A percentile compares a stretch with the other conserved stretches of the same genome.
Evolutionary conservation across 495 filamentous ascomycete species (phyloP).

Genomic region (Neurospora sp.): DNA sequence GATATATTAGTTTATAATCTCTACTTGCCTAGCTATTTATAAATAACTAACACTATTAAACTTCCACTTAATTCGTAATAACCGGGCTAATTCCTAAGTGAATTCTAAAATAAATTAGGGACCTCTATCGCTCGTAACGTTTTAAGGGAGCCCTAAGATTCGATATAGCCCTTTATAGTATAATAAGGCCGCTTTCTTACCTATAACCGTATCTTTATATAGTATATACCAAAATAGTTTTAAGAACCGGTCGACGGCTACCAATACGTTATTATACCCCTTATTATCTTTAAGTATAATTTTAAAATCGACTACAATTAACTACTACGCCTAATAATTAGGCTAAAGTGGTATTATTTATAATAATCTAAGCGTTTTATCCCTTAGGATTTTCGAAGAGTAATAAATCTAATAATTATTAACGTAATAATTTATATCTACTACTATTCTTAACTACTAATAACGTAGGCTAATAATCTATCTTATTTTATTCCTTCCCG

Average conservation of each 20-base stretch:
- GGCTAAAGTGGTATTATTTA: background rate
- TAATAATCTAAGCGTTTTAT: background rate
- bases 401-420: background rate
- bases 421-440: background rate
- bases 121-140: background rate
- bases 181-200: background rate
- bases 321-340: background rate
- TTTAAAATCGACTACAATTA: constrained; percentile 2
- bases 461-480: background rate
- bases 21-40: background rate
- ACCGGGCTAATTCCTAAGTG: background rate
- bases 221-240: background rate
- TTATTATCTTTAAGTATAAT: background rate
- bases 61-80: background rate
- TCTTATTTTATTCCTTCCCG: background rate
- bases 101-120: background rate
- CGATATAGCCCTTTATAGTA: background rate
- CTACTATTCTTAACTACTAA: background rate
- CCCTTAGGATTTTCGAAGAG: background rate
- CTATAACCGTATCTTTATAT: background rate
- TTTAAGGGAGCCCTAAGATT: background rate
- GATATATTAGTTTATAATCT: background rate
- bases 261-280: background rate
- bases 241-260: background rate
- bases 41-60: background rate